Evolutionary conservation across 73 alveolate genomes (phyloP).

Genomic region (Paraurostyla sp.): DNA sequence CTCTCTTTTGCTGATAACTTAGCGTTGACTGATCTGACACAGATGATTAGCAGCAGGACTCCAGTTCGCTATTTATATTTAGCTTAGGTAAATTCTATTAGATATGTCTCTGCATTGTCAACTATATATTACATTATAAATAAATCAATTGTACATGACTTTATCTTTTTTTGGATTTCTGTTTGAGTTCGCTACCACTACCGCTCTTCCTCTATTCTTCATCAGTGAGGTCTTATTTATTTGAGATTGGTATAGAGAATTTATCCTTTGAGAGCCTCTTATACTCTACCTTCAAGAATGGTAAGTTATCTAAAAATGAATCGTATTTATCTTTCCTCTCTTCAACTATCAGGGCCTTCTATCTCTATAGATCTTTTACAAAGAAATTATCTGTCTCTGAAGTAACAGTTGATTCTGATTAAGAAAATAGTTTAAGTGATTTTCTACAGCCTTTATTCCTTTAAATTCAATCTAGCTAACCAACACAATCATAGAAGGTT

Average conservation of each 20-base stretch:
- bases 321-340: neutral
- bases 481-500: slow-evolving; percentile 26
- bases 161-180: too few relatives aligned
- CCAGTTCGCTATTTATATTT: too few relatives aligned
- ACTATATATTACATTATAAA: neutral
- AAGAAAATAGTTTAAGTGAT: too few relatives aligned
- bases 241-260: too few relatives aligned
- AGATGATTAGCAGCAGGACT: too few relatives aligned
- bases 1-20: neutral
- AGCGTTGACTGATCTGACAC: neutral
- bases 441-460: neutral
- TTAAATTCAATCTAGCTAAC: neutral
- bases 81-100: neutral
- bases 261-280: neutral
- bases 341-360: neutral
- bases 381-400: slow-evolving; percentile 1
- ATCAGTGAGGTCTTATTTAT: too few relatives aligned
- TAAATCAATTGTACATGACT: neutral
- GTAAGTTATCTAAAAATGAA: slow-evolving; percentile 3
- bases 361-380: neutral
- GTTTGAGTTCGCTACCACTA: too few relatives aligned
- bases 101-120: neutral
- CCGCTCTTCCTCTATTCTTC: neutral
- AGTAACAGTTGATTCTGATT: neutral
- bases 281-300: slow-evolving; percentile 23